Evolutionary conservation across 2,329 filamentous ascomycete species (phyloP).

Genomic region (Neoscytalidium dimidiatum): DNA sequence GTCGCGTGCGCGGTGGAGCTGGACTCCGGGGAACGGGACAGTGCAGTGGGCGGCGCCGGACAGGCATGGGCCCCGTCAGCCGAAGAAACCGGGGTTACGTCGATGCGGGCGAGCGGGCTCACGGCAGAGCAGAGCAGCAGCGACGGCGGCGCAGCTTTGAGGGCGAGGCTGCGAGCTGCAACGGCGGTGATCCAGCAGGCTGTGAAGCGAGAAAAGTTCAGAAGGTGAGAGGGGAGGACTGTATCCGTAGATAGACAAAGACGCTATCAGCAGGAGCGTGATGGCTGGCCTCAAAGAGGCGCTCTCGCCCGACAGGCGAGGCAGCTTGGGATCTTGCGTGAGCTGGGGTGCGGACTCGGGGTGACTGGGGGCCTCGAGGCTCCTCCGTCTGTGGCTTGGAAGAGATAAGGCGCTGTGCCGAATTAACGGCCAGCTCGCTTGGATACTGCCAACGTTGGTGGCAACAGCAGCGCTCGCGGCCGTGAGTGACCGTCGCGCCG

Average conservation of each 20-base stretch:
- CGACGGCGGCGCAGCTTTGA: neutral
- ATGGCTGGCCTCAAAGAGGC: slow-evolving; percentile 5
- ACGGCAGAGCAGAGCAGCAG: neutral
- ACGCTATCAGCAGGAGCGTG: neutral
- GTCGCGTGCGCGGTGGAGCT: slow-evolving; percentile 13
- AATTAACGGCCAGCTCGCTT: slow-evolving; percentile 18
- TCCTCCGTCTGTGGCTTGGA: slow-evolving; percentile 12
- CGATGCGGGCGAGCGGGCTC: neutral
- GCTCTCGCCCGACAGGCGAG: neutral
- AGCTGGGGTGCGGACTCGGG: neutral
- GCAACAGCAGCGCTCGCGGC: neutral
- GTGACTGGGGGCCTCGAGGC: neutral
- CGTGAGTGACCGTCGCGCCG: neutral
- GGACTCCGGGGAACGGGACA: slow-evolving; percentile 5
- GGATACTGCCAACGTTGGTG: slow-evolving; percentile 9
- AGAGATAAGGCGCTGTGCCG: slow-evolving; percentile 13
- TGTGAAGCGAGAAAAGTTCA: neutral
- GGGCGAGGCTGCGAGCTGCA: neutral
- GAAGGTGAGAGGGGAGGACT: neutral
- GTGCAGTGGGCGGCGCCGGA: neutral
- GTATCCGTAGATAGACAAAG: neutral
- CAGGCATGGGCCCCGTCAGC: slow-evolving; percentile 16
- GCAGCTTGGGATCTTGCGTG: slow-evolving; percentile 7
- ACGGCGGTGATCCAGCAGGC: neutral
- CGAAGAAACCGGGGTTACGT: neutral